Evolutionary conservation across 73 alveolate genomes (phyloP), one percentile per base, ranked within the genome.

Genomic region (Urostyla sp.): DNA sequence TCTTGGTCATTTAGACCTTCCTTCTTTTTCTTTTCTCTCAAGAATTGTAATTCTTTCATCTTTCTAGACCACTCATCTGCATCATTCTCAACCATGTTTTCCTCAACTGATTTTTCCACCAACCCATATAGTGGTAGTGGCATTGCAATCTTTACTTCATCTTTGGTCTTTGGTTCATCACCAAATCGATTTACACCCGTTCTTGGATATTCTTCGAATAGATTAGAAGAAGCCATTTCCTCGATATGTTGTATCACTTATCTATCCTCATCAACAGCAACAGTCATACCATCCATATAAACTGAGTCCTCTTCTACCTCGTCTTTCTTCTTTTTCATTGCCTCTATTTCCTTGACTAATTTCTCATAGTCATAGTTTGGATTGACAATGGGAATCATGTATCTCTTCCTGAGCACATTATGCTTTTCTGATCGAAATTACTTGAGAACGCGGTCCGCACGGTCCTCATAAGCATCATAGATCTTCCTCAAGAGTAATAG

Each of bases 381-480:
- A 34, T 59, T 59, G n/a, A 59, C 57, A 11, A 59, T 34, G n/a
- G 76, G 76, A 11, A 59, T 55, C 76, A 59, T 59, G 24, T 59
- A 59, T 59, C 76, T 59, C 30, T 66, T 66, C 20, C 63, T 37
- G 27, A 66, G 61, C 5, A 66, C 80, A 5, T 53, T 53, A 23
- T 45, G 23, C 13, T 23, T 66, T 26, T 66, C 63, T 8, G 20
- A 18, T 45, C 80, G 36, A 27, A 66, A 66, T 40, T 66, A 40
- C 28, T 45, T 45, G 21, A 66, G 43, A 13, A 66, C 63, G 26
- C 44, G 36, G 1, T 69, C 84, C 26, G 69, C 72, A 26, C 72
- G 26, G 5, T 69, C 84, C 34, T 69, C 84, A 48, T 43, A 69
- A 1, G 84, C 69, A 43, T 69, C 84, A 28, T 69, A 69, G 54